Evolutionary conservation across 2,329 filamentous ascomycete genomes (phyloP), one percentile per base, ranked within the genome.

Genomic region (Neophaeococcomyces aloes): DNA sequence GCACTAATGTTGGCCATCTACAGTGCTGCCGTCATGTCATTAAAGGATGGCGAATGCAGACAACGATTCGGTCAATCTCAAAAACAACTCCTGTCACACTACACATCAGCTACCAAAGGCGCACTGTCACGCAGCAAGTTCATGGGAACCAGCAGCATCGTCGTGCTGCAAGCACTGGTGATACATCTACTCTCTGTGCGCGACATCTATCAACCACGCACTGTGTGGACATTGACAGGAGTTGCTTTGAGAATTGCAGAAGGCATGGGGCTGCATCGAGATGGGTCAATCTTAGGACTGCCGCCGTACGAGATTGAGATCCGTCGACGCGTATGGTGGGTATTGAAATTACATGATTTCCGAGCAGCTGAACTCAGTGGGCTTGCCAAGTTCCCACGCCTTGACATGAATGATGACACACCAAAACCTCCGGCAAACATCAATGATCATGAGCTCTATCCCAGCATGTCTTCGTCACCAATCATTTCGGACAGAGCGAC

Each of bases 261-360:
- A 56, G 78, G 79, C 55, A 78, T 83, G 69, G 79, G 79, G 1
- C 67, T 82, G 37, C 77, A 82, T 48, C 69, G 75, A 10, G 78
- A 83, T 47, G 78, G 76, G 29, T 70, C 72, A 47, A 59, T 62
- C 14, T 63, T 78, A 4, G 71, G 71, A 1, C 63, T 81, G 2
- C 65, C 71, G 0, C 75, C 77, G 0, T 80, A 81, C 52, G 78
- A 83, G 53, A 74, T 73, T 2, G 78, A 83, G 56, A 81, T 83
- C 68, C 70, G 78, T n/a, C 66, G 79, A 33, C 67, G 79, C 5
- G 65, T 82, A 15, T 83, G 79, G 79, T 80, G 76, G 77, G 71
- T 76, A 54, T 70, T 81, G 10, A 46, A 45, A 23, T 38, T 53
- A 23, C 44, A 52, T 29, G 53, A 62, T 52, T 40, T 59, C 54